Conservation (phyloP, 768 basidiomycete genomes). For the Kwoniella newhampshirensis region DNA sequence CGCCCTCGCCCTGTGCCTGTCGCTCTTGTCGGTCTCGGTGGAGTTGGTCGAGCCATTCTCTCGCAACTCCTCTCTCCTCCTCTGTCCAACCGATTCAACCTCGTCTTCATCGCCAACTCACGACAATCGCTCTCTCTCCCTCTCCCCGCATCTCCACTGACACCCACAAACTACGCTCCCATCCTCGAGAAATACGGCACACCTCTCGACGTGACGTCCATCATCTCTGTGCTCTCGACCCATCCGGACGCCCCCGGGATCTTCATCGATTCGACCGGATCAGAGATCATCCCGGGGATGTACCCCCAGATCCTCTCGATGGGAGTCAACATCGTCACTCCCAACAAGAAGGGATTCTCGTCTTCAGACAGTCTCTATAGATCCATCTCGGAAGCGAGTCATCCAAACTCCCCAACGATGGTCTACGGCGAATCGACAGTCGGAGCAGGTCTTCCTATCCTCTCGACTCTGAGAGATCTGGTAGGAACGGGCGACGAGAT, state of each 20-base stretch:
- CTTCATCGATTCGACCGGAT: constrained; percentile 88
- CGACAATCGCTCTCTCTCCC: constrained; percentile 50
- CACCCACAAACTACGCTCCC: constrained; percentile 35
- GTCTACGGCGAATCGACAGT: constrained; percentile 76
- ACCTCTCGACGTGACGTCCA: constrained; percentile 59
- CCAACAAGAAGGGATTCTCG: constrained; percentile 96
- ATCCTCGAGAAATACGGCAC: constrained; percentile 56
- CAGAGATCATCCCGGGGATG: constrained; percentile 71
- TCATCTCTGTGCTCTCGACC: constrained; percentile 55
- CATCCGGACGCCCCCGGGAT: constrained; percentile 59
- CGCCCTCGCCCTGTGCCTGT: constrained; percentile 58
- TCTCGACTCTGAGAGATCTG: constrained; percentile 87
- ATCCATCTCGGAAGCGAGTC: constrained; percentile 64
- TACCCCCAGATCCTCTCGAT: constrained; percentile 77
- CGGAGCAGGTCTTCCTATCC: constrained; percentile 90
- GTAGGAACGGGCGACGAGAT: constrained; percentile 91
- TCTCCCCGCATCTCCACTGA: constrained; percentile 41
- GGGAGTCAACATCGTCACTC: constrained; percentile 86
- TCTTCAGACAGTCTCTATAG: constrained; percentile 68
- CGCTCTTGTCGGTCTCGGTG: constrained; percentile 80
- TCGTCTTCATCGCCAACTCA: constrained; percentile 56
- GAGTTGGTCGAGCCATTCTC: constrained; percentile 86
- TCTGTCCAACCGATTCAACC: constrained; percentile 54
- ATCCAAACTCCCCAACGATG: constrained; percentile 60
- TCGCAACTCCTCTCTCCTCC: constrained; percentile 70